A percentile compares a stretch with the other conserved stretches of the same genome.
These are phyloP conservation scores for Neurospora sublineolata DNA, from an alignment of 495 filamentous ascomycete genomes.

Conservation along the genomic window DNA sequence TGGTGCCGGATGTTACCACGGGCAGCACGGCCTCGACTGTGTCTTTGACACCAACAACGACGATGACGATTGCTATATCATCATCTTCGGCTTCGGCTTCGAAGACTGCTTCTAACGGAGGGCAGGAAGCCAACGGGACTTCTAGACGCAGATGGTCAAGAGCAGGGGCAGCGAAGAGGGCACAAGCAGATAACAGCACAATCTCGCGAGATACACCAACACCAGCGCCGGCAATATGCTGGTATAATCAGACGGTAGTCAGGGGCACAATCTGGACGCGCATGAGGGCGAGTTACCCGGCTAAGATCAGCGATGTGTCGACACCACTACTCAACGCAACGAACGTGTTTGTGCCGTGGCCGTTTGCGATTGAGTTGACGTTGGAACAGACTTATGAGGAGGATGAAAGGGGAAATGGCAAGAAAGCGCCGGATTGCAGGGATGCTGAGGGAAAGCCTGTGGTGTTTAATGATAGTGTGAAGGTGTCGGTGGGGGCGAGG, in stretches of 20 bases:
- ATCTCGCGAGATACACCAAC: not conserved
- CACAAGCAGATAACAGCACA: not conserved
- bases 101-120: not conserved
- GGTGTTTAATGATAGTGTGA: slow-evolving; percentile 1
- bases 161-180: not conserved
- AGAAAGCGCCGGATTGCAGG: slow-evolving; percentile 33
- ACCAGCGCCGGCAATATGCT: slow-evolving; percentile 26
- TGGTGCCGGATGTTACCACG: slow-evolving; percentile 25
- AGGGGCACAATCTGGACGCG: slow-evolving; percentile 43
- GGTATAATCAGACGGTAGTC: slow-evolving; percentile 39
- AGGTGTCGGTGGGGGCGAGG: not conserved
- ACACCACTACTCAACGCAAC: slow-evolving; percentile 4
- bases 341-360: slow-evolving; percentile 28
- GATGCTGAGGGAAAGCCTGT: slow-evolving; percentile 8
- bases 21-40: not conserved
- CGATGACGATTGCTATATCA: not conserved
- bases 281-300: slow-evolving; percentile 29
- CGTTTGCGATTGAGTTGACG: slow-evolving; percentile 35
- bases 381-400: slow-evolving; percentile 19
- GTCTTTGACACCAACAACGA: not conserved
- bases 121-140: not conserved
- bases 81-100: not conserved
- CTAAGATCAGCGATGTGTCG: slow-evolving; percentile 1
- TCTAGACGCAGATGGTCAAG: not conserved
- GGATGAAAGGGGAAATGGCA: slow-evolving; percentile 13